phyloP scores from a whole-genome alignment of 805 yeast species.

The Cyberlindnera euphorbiiphila region DNA sequence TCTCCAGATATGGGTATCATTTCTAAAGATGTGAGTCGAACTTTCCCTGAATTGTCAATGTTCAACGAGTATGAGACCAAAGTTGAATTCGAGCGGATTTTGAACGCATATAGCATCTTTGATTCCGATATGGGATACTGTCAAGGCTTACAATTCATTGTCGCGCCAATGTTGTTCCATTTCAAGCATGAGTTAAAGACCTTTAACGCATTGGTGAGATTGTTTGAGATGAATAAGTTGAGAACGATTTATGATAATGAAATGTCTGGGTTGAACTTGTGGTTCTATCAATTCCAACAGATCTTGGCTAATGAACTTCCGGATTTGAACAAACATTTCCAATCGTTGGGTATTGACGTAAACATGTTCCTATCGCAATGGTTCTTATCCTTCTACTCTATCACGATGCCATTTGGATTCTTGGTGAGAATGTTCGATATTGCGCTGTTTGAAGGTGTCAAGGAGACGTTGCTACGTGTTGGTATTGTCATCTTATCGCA shows the following conservation, averaged over 20 bases:
- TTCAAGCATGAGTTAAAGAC: conserved; percentile 36
- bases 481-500: conserved; percentile 48
- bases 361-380: conserved; percentile 56
- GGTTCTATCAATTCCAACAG: conserved; percentile 48
- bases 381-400: conserved; percentile 59
- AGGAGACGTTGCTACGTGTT: conserved; percentile 51
- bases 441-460: conserved; percentile 49
- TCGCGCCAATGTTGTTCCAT: conserved; percentile 51
- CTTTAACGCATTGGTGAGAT: conserved; percentile 49
- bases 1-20: conserved; percentile 44
- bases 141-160: conserved; percentile 62
- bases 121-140: conserved; percentile 67
- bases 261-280: conserved; percentile 49
- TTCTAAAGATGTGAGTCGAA: conserved; percentile 54
- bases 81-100: conserved; percentile 44
- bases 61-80: conserved; percentile 41
- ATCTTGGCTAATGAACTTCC: conserved; percentile 40
- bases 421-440: conserved; percentile 48
- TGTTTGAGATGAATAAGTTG: conserved; percentile 58
- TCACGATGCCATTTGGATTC: conserved; percentile 54
- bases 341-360: conserved; percentile 35
- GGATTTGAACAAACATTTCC: conserved; percentile 41
- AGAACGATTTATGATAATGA: conserved; percentile 49
- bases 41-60: conserved; percentile 52
- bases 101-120: conserved; percentile 60